Evolutionary conservation across 345 rosid genomes (phyloP).

Genomic region (Corchorus capsularis): DNA sequence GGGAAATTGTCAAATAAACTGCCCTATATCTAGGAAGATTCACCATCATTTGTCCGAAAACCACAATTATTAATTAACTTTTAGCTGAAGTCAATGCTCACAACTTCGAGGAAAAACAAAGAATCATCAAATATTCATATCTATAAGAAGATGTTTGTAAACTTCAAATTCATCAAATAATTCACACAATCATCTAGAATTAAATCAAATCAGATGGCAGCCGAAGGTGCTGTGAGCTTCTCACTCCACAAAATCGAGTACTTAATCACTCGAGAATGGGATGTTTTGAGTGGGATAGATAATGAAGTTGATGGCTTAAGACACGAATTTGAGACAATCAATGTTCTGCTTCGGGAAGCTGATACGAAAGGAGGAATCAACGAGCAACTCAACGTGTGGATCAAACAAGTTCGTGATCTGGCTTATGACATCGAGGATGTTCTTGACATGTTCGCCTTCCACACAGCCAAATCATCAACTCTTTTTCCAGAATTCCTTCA

Average conservation of each 20-base stretch:
- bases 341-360: conserved; percentile 6
- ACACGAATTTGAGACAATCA: conserved; percentile 8
- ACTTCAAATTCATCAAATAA: no score
- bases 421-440: conserved; percentile 24
- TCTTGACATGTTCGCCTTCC: conserved; percentile 16
- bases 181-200: no score
- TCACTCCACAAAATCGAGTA: conserved; percentile 13
- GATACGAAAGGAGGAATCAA: background rate
- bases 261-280: conserved; percentile 2
- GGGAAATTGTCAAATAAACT: no score
- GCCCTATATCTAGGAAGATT: no score
- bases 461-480: background rate
- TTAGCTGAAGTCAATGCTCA: no score
- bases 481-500: background rate
- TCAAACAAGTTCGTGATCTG: conserved; percentile 7
- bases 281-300: conserved; percentile 10
- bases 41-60: no score
- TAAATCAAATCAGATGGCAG: background rate
- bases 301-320: conserved; percentile 1
- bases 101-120: no score
- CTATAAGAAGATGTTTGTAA: no score
- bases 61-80: no score
- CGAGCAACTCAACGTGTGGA: conserved; percentile 9
- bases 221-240: background rate
- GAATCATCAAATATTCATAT: no score